Evolutionary conservation across 2,329 filamentous ascomycete species (phyloP).

Genomic region (Didymella segeticola): DNA sequence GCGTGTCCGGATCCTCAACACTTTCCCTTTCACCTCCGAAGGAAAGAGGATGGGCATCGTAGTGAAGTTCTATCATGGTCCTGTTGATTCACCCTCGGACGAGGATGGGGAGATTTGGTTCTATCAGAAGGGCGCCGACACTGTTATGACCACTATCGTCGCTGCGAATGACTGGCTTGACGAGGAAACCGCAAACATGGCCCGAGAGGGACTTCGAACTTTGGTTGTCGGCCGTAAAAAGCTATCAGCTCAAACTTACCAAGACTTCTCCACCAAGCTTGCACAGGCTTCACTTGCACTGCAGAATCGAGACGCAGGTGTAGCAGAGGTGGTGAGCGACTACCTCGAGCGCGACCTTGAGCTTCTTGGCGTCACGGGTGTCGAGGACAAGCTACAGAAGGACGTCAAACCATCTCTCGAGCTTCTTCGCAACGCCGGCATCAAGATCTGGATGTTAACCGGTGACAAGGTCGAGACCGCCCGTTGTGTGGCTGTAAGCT

Average conservation of each 20-base stretch:
- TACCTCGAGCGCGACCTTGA: conserved; percentile 89
- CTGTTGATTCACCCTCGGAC: conserved; percentile 51
- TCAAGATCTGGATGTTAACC: conserved; percentile 99
- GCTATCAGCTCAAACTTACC: conserved; percentile 78
- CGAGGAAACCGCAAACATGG: conserved; percentile 99
- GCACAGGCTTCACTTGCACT: conserved; percentile 82
- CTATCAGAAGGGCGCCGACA: conserved; percentile 97
- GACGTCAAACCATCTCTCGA: conserved; percentile 97
- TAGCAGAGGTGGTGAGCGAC: conserved; percentile 79
- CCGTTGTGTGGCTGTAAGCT: conserved; percentile 92
- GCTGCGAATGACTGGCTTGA: conserved; percentile 98
- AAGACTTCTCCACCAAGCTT: conserved; percentile 77
- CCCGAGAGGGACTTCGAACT: conserved; percentile 90
- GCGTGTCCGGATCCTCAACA: conserved; percentile 84
- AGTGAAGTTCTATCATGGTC: conserved; percentile 73
- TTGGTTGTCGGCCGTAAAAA: conserved; percentile 93
- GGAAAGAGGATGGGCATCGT: conserved; percentile 98
- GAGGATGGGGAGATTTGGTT: conserved; percentile 89
- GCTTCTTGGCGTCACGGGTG: conserved; percentile 93
- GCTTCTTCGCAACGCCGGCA: conserved; percentile 91
- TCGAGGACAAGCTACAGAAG: conserved; percentile 94
- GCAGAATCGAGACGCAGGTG: conserved; percentile 77
- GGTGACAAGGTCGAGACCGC: conserved; percentile 99
- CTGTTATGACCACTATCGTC: conserved; percentile 96
- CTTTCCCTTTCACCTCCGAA: conserved; percentile 97